phyloP scores from a whole-genome alignment of 202 grass and related monocot species.

The Schoenoplectus triqueter region DNA sequence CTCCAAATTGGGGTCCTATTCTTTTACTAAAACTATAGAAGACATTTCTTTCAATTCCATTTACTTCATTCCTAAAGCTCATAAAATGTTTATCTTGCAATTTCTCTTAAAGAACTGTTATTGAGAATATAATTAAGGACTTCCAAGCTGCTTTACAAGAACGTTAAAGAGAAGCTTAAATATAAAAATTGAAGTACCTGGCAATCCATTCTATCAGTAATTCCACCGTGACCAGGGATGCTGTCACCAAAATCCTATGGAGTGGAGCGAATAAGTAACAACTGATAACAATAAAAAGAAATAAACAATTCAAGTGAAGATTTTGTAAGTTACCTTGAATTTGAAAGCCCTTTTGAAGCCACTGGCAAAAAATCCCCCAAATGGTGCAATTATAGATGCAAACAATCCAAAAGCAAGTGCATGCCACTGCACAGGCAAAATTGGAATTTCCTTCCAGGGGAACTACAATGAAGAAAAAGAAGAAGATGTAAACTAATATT shows the following conservation, averaged over 20 bases:
- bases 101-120: neutral
- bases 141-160: neutral
- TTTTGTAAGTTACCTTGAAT: slow-evolving; percentile 56
- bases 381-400: slow-evolving; percentile 94
- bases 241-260: slow-evolving; percentile 87
- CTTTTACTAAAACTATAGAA: neutral
- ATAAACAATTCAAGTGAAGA: neutral
- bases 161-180: neutral
- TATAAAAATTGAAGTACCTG: slow-evolving; percentile 53
- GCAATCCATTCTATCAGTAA: slow-evolving; percentile 96
- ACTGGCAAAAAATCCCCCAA: slow-evolving; percentile 92
- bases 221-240: slow-evolving; percentile 90
- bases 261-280: neutral
- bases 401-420: slow-evolving; percentile 81
- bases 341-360: slow-evolving; percentile 91
- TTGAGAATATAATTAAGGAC: neutral
- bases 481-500: slow-evolving; percentile 21
- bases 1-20: neutral
- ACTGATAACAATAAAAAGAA: neutral
- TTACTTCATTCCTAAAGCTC: neutral
- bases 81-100: neutral
- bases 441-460: slow-evolving; percentile 63
- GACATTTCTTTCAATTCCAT: neutral
- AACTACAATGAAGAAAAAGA: slow-evolving; percentile 49
- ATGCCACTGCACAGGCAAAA: slow-evolving; percentile 86